Base-by-base conservation (phyloP, 2,329 filamentous ascomycete species). In the Paecilomyces variotii region DNA sequence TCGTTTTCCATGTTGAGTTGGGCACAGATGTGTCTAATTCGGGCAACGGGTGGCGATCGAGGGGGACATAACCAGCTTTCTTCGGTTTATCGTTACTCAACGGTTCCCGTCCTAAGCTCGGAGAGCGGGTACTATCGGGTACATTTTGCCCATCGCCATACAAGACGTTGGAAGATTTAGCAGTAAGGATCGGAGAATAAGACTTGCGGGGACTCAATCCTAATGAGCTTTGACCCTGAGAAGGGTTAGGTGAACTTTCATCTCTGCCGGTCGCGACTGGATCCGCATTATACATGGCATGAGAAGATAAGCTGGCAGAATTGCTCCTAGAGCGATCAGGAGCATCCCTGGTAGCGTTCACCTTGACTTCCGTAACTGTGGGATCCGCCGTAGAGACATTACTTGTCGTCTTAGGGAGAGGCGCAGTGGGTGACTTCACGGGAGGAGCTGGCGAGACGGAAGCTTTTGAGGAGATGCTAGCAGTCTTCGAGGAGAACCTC, bases 311-410 rank as follows among this genome's bases (percentile, higher is more conserved):
- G 57, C 69, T 72, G 54, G 68, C 58, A 34, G 74, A 72, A 56
- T 67, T 69, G 56, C 67, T 73, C 56, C 68, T 67, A 27, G 67
- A 69, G 34, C 63, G 67, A 53, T 62, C 65, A 26, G 64, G 56
- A 35, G 62, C 60, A 39, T 72, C 70, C 56, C 67, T 72, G 11
- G 69, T 58, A 35, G 71, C 72, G 61, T 73, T 76, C 53, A 76
- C 74, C 61, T 76, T 72, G 14, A 76, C 57, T 62, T 77, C 84
- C 73, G 61, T 80, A 66, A 73, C 73, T 65, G 68, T 79, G 72
- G 65, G 72, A 63, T 67, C 82, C 72, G 66, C 78, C 76, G 61
- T 72, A 63, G 59, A 62, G 58, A 66, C 68, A 58, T 64, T 69
- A 53, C 63, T 61, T 5, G 60, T 66, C 25, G 64, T 66, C 54